Base-by-base conservation (phyloP, 1,284 basidiomycete genomes). In the Apiotrichum akiyoshidainum region DNA sequence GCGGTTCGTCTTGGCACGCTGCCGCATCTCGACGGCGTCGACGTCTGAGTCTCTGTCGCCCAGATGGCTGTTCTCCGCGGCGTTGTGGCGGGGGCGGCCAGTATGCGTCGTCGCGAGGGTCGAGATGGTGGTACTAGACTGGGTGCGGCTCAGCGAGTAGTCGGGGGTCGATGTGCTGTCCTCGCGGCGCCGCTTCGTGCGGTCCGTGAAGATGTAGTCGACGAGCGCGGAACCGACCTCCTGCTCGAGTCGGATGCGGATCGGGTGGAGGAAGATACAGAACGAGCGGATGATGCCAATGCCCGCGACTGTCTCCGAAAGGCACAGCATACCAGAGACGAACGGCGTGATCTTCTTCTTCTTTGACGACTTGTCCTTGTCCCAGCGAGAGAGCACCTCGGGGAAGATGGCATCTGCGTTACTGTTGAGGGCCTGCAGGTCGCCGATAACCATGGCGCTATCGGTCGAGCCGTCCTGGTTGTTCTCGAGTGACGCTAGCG, bases 251-350 rank as follows among this genome's bases (percentile, higher is more conserved):
- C 93, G 90, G 17, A 97, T 81, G 49, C 89, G 86, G 68, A 97
- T 83, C 0, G 94, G 94, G 75, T 96, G 90, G 54, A 96, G 79
- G 47, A 86, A 85, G 48, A 96, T 78, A 63, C 89, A 85, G 68
- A 96, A 91, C 34, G 84, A 82, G 74, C 92, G 87, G 70, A 94
- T 88, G 64, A 98, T 92, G 10, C 87, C 84, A 66, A 99, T 97
- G 12, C 94, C 95, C 26, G 92, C 95, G 5, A 97, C 92, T 2
- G 93, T 89, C 0, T 91, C 85, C n/a, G 92, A 80, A 21, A 89
- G 83, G 5, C 83, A 85, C 90, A 90, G 92, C 39, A 45, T 59
- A 31, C 62, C 64, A 3, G 68, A 67, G n/a, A 65, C 35, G 14
- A 57, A 59, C 46, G 52, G 54, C 31, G 49, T 50, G 12, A 63